Evolutionary conservation across 106 monocot species (phyloP).

Genomic region (Dactylorhiza incarnata): DNA sequence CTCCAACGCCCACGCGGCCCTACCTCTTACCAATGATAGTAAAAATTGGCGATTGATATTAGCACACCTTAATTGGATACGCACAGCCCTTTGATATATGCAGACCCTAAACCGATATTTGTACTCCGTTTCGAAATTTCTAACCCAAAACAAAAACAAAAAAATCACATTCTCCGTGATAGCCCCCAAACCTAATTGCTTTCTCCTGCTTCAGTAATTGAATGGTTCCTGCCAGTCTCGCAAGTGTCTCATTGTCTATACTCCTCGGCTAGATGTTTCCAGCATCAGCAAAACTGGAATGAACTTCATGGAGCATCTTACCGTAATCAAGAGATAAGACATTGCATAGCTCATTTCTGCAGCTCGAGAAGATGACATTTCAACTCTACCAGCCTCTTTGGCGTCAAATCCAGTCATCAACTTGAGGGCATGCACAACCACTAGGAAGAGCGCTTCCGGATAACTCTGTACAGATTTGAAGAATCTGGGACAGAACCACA

Average conservation of each 20-base stretch:
- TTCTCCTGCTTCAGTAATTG: conserved; percentile 62
- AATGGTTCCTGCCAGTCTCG: conserved; percentile 40
- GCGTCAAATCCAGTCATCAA: conserved; percentile 50
- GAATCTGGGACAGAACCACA: conserved; percentile 50
- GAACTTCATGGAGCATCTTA: conserved; percentile 41
- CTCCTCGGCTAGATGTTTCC: conserved; percentile 28
- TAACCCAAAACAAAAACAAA: no score
- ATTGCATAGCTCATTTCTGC: conserved; percentile 47
- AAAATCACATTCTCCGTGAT: no score
- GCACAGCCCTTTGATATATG: no score
- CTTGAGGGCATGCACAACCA: conserved; percentile 19
- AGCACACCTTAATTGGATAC: no score
- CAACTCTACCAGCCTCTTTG: conserved; percentile 10
- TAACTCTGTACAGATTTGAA: conserved; percentile 43
- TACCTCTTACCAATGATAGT: no score
- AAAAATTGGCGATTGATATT: no score
- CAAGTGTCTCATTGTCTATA: conserved; percentile 70
- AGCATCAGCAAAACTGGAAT: conserved; percentile 45
- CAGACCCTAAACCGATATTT: no score
- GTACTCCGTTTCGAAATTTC: no score
- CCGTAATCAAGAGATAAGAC: conserved; percentile 51
- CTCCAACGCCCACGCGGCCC: no score
- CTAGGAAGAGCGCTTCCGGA: conserved; percentile 27
- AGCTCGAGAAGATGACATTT: conserved; percentile 58
- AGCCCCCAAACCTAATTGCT: conserved; percentile 33